Evolutionary conservation across 108 stramenopile genomes (phyloP).

Genomic region (Epithemia pelagica): DNA sequence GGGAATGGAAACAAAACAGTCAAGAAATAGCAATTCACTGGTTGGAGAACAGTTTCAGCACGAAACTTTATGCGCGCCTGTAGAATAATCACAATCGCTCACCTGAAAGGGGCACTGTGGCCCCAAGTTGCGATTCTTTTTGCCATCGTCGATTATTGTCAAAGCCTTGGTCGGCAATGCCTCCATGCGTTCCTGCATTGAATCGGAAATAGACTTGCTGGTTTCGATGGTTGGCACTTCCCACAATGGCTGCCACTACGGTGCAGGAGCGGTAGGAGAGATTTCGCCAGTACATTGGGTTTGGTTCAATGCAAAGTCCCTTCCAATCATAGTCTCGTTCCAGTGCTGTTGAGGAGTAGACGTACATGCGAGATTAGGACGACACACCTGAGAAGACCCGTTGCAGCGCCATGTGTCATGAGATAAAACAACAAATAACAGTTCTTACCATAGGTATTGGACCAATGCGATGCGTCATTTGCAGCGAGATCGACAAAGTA

Average conservation of each 20-base stretch:
- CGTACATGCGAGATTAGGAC: too few relatives aligned
- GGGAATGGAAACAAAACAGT: too few relatives aligned
- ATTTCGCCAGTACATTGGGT: conserved; percentile 47
- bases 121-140: background rate
- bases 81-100: conserved; percentile 13
- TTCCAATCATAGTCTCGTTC: conserved; percentile 34
- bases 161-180: conserved; percentile 46
- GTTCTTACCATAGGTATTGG: conserved; percentile 34
- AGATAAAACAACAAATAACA: too few relatives aligned
- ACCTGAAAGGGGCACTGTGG: conserved; percentile 12
- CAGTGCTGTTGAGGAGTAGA: conserved; percentile 19
- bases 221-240: conserved; percentile 12
- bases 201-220: conserved; percentile 31
- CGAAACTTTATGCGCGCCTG: conserved; percentile 13
- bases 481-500: conserved; percentile 61
- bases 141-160: conserved; percentile 31
- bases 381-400: too few relatives aligned
- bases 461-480: conserved; percentile 37
- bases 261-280: conserved; percentile 29
- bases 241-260: conserved; percentile 38
- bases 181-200: conserved; percentile 30
- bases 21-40: conserved; percentile 30
- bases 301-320: conserved; percentile 54
- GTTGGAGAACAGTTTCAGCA: conserved; percentile 7
- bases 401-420: too few relatives aligned